These are phyloP conservation scores for Tricholoma saponaceum DNA, from an alignment of 768 basidiomycete species.

Conservation along the genomic window DNA sequence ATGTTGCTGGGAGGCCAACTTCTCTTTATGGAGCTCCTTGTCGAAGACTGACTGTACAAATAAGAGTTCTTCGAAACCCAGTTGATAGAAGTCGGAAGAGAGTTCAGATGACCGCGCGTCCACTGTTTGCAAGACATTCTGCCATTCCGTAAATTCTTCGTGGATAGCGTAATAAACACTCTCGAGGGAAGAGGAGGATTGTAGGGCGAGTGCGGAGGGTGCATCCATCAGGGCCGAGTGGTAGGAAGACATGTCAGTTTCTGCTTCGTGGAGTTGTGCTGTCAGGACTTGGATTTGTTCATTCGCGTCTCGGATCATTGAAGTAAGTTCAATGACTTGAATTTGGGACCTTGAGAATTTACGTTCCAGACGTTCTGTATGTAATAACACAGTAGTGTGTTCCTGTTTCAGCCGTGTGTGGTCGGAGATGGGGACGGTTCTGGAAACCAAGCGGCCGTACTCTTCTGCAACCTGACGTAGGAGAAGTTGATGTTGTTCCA, in stretches of 20 bases:
- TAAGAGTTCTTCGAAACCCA: slow-evolving; percentile 31
- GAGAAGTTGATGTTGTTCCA: slow-evolving; percentile 45
- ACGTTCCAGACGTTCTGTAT: slow-evolving; percentile 53
- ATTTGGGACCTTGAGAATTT: slow-evolving; percentile 65
- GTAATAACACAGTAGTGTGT: slow-evolving; percentile 34
- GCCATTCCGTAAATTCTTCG: slow-evolving; percentile 3
- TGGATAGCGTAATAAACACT: slow-evolving; percentile 1
- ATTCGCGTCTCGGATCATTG: slow-evolving; percentile 54
- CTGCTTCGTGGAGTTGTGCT: slow-evolving; percentile 27
- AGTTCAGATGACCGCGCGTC: slow-evolving; percentile 14
- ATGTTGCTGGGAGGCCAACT: slow-evolving; percentile 26
- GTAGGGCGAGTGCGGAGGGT: not conserved
- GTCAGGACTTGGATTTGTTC: slow-evolving; percentile 47
- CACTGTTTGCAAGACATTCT: slow-evolving; percentile 3
- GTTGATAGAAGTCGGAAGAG: slow-evolving; percentile 32
- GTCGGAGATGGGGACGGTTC: slow-evolving; percentile 33
- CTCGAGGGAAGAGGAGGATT: slow-evolving; percentile 1
- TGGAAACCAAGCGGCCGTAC: slow-evolving; percentile 46
- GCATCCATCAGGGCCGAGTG: not conserved
- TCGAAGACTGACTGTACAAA: slow-evolving; percentile 24
- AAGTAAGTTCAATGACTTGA: slow-evolving; percentile 61
- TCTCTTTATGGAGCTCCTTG: slow-evolving; percentile 23
- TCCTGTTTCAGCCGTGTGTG: slow-evolving; percentile 38
- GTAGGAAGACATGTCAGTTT: slow-evolving; percentile 29
- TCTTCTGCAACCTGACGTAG: slow-evolving; percentile 48